These are phyloP conservation scores for Penicillium palitans DNA, from an alignment of 2,329 filamentous ascomycete species.

Conservation along the genomic window DNA sequence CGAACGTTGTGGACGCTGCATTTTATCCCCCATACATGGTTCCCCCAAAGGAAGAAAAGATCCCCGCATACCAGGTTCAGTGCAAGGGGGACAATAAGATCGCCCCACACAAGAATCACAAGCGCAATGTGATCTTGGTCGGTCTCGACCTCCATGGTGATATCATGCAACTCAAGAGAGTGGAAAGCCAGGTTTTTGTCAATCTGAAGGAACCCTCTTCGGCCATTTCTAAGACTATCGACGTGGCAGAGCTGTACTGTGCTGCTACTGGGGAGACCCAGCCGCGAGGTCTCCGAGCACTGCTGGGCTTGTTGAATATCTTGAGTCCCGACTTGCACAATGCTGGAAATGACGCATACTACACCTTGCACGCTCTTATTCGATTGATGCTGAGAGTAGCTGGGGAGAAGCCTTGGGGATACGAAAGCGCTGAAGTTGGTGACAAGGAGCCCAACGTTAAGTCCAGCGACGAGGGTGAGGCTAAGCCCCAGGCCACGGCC, in stretches of 20 bases:
- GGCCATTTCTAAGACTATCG: conserved; percentile 64
- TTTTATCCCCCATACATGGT: conserved; percentile 55
- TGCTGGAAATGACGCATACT: conserved; percentile 80
- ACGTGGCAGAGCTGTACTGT: conserved; percentile 72
- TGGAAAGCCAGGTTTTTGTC: conserved; percentile 60
- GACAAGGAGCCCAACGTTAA: not conserved
- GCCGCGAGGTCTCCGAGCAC: conserved; percentile 56
- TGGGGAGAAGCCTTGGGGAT: not conserved
- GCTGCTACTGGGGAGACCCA: conserved; percentile 58
- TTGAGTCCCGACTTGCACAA: conserved; percentile 72
- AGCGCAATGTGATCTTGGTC: conserved; percentile 69
- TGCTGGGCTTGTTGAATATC: conserved; percentile 67
- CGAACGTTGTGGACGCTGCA: conserved; percentile 51
- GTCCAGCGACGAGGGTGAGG: not conserved
- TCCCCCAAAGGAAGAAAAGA: conserved; percentile 2
- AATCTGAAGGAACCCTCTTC: conserved; percentile 1
- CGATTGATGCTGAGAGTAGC: conserved; percentile 45
- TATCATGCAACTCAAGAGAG: conserved; percentile 62
- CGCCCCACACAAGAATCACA: conserved; percentile 10
- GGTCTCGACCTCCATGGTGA: conserved; percentile 73
- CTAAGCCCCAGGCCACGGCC: not conserved
- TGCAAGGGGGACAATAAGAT: conserved; percentile 1
- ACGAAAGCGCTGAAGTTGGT: not conserved
- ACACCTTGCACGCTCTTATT: conserved; percentile 73
- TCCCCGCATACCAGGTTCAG: too few relatives aligned